Conservation (phyloP, 352 stramenopile genomes). For the Globisporangium parvum region DNA sequence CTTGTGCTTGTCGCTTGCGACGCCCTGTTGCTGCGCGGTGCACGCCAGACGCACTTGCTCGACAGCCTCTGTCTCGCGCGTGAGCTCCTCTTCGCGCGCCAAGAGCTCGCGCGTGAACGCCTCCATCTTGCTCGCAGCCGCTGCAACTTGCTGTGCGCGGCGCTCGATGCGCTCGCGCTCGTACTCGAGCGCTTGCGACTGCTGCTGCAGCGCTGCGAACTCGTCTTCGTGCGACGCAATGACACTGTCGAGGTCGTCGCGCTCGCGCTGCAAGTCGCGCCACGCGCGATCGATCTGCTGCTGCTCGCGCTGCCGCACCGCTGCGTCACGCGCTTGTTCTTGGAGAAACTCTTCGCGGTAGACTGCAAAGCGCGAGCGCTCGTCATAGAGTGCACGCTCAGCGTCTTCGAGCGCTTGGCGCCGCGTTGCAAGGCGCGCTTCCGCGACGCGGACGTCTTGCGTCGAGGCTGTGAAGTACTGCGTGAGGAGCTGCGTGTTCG, state of each 20-base stretch:
- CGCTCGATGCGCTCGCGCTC: conserved; percentile 18
- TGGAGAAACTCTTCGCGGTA: conserved; percentile 40
- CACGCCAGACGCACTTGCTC: conserved; percentile 12
- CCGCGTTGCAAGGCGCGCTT: conserved; percentile 32
- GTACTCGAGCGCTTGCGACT: conserved; percentile 23
- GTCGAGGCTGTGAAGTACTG: conserved; percentile 29
- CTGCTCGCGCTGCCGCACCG: conserved; percentile 22
- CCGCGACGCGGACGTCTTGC: conserved; percentile 40
- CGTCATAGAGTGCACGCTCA: conserved; percentile 43
- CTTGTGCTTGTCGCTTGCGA: conserved; percentile 33
- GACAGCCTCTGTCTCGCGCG: conserved; percentile 1
- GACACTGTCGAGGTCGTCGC: conserved; percentile 30
- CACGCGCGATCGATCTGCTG: not conserved
- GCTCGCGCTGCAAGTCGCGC: conserved; percentile 21
- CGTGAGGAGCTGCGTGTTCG: conserved; percentile 35
- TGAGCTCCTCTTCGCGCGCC: conserved; percentile 8
- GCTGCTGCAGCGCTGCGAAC: conserved; percentile 30
- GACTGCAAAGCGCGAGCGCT: conserved; percentile 38
- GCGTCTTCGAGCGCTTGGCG: conserved; percentile 34
- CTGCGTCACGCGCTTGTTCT: conserved; percentile 27
- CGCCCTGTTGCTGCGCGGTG: conserved; percentile 20
- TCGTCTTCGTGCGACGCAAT: conserved; percentile 42
- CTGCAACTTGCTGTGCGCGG: conserved; percentile 17
- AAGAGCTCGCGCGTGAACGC: conserved; percentile 16
- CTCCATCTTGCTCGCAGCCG: conserved; percentile 17